phyloP scores from a whole-genome alignment of 352 stramenopile genomes.

The Pythium plurisporium region DNA sequence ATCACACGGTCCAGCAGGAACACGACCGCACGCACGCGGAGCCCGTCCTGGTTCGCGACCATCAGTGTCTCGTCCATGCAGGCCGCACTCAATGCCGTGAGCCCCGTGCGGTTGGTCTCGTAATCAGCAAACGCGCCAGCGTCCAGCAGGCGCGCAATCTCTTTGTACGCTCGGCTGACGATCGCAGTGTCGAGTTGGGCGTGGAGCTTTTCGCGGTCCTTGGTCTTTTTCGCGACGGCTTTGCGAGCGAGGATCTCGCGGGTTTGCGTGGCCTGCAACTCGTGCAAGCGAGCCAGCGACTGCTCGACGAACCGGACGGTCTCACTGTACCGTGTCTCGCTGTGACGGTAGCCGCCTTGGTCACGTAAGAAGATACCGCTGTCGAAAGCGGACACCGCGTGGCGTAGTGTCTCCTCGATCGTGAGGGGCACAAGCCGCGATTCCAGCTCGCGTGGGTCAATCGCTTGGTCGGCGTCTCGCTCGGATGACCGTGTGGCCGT shows the following conservation, averaged over 20 bases:
- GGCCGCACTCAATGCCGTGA: constrained; percentile 47
- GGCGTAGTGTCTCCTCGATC: constrained; percentile 40
- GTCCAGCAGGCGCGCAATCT: constrained; percentile 37
- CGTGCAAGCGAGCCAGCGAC: constrained; percentile 20
- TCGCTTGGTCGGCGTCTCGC: background rate
- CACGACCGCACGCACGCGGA: constrained; percentile 48
- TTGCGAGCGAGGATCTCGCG: constrained; percentile 41
- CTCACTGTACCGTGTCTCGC: constrained; percentile 27
- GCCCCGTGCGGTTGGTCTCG: constrained; percentile 35
- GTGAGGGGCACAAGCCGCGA: constrained; percentile 32
- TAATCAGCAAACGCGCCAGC: constrained; percentile 62
- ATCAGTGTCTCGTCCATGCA: constrained; percentile 64
- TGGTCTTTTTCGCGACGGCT: constrained; percentile 39
- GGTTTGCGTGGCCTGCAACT: constrained; percentile 15
- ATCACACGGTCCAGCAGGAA: constrained; percentile 47
- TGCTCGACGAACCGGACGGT: constrained; percentile 31
- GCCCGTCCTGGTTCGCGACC: constrained; percentile 44
- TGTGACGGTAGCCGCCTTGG: constrained; percentile 37
- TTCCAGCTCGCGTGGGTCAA: constrained; percentile 8
- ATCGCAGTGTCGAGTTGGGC: constrained; percentile 41
- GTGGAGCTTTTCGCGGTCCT: constrained; percentile 43
- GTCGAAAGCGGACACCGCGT: constrained; percentile 42
- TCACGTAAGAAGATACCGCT: constrained; percentile 29
- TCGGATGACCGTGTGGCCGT: background rate
- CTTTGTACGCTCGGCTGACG: constrained; percentile 35